Conservation (phyloP, 257 asterid species). For the Schizonepeta tenuifolia region DNA sequence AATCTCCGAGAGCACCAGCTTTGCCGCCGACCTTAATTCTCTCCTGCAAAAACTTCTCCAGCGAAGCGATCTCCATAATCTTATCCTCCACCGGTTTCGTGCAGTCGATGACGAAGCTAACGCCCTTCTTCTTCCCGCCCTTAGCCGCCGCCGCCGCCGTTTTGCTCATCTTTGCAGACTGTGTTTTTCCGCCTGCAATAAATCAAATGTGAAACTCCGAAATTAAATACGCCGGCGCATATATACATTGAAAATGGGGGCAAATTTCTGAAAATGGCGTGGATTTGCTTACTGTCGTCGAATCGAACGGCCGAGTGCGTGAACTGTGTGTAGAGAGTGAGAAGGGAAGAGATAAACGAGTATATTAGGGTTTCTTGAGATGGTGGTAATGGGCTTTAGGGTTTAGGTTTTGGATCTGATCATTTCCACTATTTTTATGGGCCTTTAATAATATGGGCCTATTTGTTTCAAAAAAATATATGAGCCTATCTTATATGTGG, state of each 20-base stretch:
- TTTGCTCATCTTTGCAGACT: conserved; percentile 52
- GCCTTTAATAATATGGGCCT: neutral
- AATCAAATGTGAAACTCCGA: conserved; percentile 21
- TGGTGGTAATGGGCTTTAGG: conserved; percentile 27
- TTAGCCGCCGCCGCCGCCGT: conserved; percentile 41
- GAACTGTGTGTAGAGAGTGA: conserved; percentile 26
- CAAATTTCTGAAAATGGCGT: neutral
- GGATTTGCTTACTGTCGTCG: conserved; percentile 25
- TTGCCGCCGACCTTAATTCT: conserved; percentile 64
- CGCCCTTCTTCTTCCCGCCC: conserved; percentile 66
- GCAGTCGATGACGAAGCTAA: conserved; percentile 49
- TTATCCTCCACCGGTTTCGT: conserved; percentile 59
- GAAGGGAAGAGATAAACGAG: neutral
- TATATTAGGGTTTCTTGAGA: conserved; percentile 36
- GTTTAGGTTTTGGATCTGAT: conserved; percentile 14
- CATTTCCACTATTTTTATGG: no score
- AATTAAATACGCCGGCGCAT: neutral
- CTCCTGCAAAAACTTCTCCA: conserved; percentile 60
- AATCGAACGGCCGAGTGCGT: conserved; percentile 31
- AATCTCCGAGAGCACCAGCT: conserved; percentile 62
- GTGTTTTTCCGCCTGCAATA: conserved; percentile 16
- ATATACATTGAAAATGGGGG: neutral
- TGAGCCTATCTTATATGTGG: neutral
- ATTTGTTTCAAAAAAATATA: no score
- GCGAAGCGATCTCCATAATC: conserved; percentile 58